A percentile compares a stretch with the other conserved stretches of the same genome.
phyloP scores from a whole-genome alignment of 768 basidiomycete species.

The Hemileccinum rubropunctum region DNA sequence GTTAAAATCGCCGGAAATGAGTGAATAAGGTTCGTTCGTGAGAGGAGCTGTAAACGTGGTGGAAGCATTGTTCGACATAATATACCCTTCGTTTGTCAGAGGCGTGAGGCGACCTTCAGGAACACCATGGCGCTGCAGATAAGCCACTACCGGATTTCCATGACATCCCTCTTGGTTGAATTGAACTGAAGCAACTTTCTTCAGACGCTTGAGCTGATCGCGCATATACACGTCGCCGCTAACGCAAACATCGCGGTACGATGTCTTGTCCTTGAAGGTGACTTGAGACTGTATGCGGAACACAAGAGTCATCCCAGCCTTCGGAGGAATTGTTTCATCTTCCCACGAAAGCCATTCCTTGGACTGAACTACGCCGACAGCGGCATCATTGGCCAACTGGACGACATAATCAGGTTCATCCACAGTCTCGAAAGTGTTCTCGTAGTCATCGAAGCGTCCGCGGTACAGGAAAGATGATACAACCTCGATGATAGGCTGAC shows the following conservation, averaged over 20 bases:
- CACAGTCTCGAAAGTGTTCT: constrained; percentile 92
- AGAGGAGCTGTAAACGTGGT: constrained; percentile 79
- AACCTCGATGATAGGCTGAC: constrained; percentile 86
- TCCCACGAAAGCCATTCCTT: constrained; percentile 99
- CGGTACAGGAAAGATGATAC: constrained; percentile 96
- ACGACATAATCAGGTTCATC: constrained; percentile 90
- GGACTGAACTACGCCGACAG: constrained; percentile 85
- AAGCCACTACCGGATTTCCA: constrained; percentile 92
- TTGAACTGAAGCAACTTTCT: constrained; percentile 86
- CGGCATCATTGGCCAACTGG: constrained; percentile 68
- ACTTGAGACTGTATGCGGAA: constrained; percentile 89
- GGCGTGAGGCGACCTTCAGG: constrained; percentile 74
- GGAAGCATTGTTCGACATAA: constrained; percentile 61
- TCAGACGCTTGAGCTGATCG: constrained; percentile 82
- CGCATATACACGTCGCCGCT: constrained; percentile 84
- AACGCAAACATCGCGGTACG: constrained; percentile 78
- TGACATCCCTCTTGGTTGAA: constrained; percentile 84
- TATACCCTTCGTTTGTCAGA: constrained; percentile 84
- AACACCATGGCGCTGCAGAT: constrained; percentile 87
- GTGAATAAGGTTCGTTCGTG: constrained; percentile 94
- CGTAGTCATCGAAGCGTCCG: constrained; percentile 88
- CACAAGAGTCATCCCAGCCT: constrained; percentile 77
- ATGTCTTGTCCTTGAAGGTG: constrained; percentile 87
- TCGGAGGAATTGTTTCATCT: constrained; percentile 72
- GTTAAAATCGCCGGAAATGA: constrained; percentile 96